Evolutionary conservation across 2,329 filamentous ascomycete genomes (phyloP).

Genomic region (Monosporascus sp.): DNA sequence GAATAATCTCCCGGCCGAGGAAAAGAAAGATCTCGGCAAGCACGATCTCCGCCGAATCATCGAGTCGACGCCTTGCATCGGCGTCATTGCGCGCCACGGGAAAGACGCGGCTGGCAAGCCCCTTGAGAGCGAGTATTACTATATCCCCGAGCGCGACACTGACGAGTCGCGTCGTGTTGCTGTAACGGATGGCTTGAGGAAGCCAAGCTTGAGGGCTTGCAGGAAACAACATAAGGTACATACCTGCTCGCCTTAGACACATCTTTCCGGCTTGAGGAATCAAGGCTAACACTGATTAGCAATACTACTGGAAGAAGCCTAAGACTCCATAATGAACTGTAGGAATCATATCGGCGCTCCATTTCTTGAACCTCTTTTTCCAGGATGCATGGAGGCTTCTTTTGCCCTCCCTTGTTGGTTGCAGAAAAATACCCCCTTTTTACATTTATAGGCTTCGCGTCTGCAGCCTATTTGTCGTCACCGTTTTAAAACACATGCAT

Average conservation of each 20-base stretch:
- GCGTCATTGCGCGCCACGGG: constrained; percentile 81
- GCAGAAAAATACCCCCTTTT: constrained; percentile 8
- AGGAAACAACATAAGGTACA: constrained; percentile 95
- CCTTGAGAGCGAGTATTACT: constrained; percentile 96
- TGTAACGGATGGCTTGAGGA: constrained; percentile 79
- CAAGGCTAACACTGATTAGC: constrained; percentile 34
- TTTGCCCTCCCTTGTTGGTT: background rate
- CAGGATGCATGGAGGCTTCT: background rate
- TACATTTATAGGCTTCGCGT: background rate
- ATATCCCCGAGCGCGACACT: constrained; percentile 78
- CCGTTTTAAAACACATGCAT: constrained; percentile 15
- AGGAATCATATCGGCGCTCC: background rate
- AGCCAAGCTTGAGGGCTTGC: constrained; percentile 83
- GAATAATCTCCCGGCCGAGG: constrained; percentile 70
- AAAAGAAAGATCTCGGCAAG: constrained; percentile 54
- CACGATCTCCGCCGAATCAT: constrained; percentile 66
- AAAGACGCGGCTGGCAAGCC: constrained; percentile 94
- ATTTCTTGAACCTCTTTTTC: background rate
- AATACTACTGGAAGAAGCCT: constrained; percentile 66
- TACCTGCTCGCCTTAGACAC: constrained; percentile 8
- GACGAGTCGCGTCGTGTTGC: constrained; percentile 74
- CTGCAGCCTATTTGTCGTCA: background rate
- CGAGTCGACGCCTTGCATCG: constrained; percentile 71
- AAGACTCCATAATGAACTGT: constrained; percentile 44
- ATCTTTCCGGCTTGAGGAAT: background rate